A percentile compares a stretch with the other conserved stretches of the same genome.
These are phyloP conservation scores for Carex kokanica DNA, from an alignment of 176 grass and related monocot species.

Conservation along the genomic window DNA sequence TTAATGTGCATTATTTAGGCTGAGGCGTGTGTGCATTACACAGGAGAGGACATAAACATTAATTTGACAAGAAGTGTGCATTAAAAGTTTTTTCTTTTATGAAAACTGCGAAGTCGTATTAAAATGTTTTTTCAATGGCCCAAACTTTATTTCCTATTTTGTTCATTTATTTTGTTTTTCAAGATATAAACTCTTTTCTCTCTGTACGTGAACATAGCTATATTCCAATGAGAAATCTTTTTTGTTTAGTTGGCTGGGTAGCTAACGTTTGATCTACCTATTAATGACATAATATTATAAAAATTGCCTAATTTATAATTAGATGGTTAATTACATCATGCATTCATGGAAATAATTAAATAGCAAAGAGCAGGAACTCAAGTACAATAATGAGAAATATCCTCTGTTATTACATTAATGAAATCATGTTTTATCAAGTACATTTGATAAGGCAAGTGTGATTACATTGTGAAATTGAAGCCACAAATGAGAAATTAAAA, in stretches of 20 bases:
- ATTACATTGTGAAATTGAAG: slow-evolving; percentile 16
- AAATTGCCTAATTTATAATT: background rate
- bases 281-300: background rate
- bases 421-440: slow-evolving; percentile 6
- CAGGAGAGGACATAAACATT: too few relatives aligned
- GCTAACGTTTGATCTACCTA: background rate
- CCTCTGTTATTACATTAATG: slow-evolving; percentile 4
- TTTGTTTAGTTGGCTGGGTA: background rate
- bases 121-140: too few relatives aligned
- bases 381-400: background rate
- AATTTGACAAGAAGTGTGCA: too few relatives aligned
- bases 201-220: background rate
- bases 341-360: background rate
- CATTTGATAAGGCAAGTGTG: background rate
- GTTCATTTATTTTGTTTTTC: too few relatives aligned
- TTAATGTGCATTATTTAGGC: too few relatives aligned
- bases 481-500: background rate
- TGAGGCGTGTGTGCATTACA: too few relatives aligned
- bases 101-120: too few relatives aligned
- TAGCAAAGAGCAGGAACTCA: background rate
- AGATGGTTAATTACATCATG: background rate
- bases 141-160: too few relatives aligned
- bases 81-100: too few relatives aligned
- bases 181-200: background rate
- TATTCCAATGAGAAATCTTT: background rate